Evolutionary conservation across 495 filamentous ascomycete species (phyloP), one percentile per base, ranked within the genome.

Genomic region (Trichocladium antarcticum): DNA sequence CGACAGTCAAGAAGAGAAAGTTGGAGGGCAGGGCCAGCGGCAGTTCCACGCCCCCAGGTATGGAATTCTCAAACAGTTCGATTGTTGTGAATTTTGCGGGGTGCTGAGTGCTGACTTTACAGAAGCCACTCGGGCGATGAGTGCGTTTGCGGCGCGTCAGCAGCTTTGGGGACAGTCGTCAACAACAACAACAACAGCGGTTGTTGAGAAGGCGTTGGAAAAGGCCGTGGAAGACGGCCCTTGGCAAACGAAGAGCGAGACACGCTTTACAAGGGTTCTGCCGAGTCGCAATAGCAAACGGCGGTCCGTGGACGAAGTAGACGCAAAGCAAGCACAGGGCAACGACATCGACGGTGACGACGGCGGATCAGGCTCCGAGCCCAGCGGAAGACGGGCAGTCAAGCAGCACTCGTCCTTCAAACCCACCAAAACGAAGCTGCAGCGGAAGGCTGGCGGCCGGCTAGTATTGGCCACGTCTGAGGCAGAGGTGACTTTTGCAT

Each of bases 91-190:
- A 32, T 32, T 32, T 14, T 32, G 31, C 10, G 9, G 7, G 31
- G 31, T 32, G 7, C 31, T 11, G 12, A 32, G 5, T 22, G 29
- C 48, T 53, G 20, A 49, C 52, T 42, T 21, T n/a, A n/a, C n/a
- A n/a, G n/a, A 29, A 49, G 24, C 8, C 3, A 8, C 24, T 31
- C 31, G 35, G 74, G 72, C 56, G 9, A 58, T 76, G 57, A 77
- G 74, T 53, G 74, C 73, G 14, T 71, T 75, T 56, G 72, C 74
- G 14, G 69, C 72, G 14, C 66, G 74, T 8, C 67, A 69, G 54
- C 69, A 58, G 31, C 60, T 74, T 5, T 56, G 66, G 36, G 55
- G 45, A 6, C 15, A 14, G 21, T 37, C 40, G 16, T 22, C 57
- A 50, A 41, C 37, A 37, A n/a, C 45, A 19, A 28, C 3, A 16